Conservation (phyloP, 2,329 filamentous ascomycete genomes). For the Drechslera avenae region DNA sequence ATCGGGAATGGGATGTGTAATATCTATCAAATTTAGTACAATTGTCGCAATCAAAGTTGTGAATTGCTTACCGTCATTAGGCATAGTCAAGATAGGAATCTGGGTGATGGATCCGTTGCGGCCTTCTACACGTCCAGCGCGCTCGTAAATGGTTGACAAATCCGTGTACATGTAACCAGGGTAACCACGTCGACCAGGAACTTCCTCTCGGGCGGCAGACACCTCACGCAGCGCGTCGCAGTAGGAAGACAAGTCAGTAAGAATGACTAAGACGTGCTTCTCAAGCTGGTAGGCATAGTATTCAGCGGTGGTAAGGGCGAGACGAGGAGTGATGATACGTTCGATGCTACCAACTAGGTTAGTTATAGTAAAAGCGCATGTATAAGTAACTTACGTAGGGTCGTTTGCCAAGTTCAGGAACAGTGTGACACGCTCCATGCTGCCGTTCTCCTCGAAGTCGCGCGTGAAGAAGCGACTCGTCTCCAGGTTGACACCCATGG, state of each 20-base stretch:
- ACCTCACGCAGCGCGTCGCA: conserved; percentile 99
- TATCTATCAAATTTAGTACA: conserved; percentile 62
- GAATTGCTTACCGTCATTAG: conserved; percentile 76
- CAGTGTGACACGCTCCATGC: conserved; percentile 93
- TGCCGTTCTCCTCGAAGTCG: conserved; percentile 99
- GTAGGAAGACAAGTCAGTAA: conserved; percentile 97
- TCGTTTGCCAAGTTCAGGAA: conserved; percentile 99
- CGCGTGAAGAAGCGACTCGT: conserved; percentile 97
- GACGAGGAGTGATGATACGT: conserved; percentile 98
- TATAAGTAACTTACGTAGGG: conserved; percentile 74
- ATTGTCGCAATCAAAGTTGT: too few relatives aligned
- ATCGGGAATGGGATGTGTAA: conserved; percentile 98
- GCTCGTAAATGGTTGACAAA: conserved; percentile 99
- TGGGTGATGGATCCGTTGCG: conserved; percentile 99
- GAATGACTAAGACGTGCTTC: conserved; percentile 98
- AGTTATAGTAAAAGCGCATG: conserved; percentile 12
- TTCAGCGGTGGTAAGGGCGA: conserved; percentile 96
- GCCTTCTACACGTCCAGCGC: conserved; percentile 94
- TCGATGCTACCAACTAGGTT: conserved; percentile 73
- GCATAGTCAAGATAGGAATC: conserved; percentile 99
- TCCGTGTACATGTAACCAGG: conserved; percentile 99
- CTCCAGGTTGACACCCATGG: conserved; percentile 99
- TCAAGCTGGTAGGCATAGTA: conserved; percentile 99
- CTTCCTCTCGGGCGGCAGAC: conserved; percentile 96
- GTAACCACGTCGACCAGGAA: conserved; percentile 98